phyloP scores from a whole-genome alignment of 257 asterid genomes.

The Solanum sitiens region DNA sequence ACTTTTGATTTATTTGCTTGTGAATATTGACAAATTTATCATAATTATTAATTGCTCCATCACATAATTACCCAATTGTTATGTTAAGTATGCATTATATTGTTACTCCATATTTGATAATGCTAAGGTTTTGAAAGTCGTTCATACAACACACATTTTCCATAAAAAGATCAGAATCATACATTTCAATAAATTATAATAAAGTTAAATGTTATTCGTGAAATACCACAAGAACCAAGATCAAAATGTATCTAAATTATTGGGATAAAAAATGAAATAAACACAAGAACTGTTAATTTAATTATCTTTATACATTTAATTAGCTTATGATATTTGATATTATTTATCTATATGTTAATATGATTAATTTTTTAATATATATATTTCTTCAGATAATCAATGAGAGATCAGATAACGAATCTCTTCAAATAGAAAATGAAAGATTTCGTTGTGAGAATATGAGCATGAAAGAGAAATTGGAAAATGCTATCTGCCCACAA shows the following conservation, averaged over 20 bases:
- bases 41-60: not conserved
- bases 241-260: not conserved
- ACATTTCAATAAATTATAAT: not conserved
- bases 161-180: not conserved
- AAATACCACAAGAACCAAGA: not conserved
- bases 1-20: not conserved
- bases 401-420: constrained; percentile 36
- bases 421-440: constrained; percentile 41
- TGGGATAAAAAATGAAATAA: not conserved
- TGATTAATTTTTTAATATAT: not conserved
- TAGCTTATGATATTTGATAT: not conserved
- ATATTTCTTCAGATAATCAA: not conserved
- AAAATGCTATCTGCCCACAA: constrained; percentile 18
- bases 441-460: constrained; percentile 36
- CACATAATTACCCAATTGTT: not conserved
- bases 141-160: not conserved
- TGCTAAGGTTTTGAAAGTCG: not conserved
- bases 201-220: not conserved
- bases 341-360: not conserved
- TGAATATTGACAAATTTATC: not conserved
- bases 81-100: not conserved
- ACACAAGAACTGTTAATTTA: not conserved
- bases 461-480: constrained; percentile 34
- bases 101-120: not conserved
- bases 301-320: not conserved